Base-by-base conservation (phyloP, 1,139 yeast genomes). In the Lodderomyces pseudojiufengensis region DNA sequence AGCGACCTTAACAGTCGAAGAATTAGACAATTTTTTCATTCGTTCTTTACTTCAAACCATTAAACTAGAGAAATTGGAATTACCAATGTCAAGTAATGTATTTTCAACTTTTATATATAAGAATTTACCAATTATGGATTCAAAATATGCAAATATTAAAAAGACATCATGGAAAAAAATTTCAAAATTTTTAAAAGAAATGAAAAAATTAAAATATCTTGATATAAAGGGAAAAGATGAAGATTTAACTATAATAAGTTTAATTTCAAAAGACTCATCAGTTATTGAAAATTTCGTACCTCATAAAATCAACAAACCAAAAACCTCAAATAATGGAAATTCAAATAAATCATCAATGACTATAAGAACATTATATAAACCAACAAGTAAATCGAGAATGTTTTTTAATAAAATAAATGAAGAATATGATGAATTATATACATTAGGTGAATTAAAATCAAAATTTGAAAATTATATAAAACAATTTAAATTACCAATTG, bases 161-260 rank as follows among this genome's bases (percentile, higher is more conserved):
- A 82, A 79, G 50, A 81, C 96, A 0, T 77, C 90, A 3, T 90
- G 95, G 95, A 88, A 84, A 56, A 92, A 92, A 53, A 78, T 94
- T 1, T 73, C 90, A 14, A 90, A 88, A 57, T 87, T 80, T 50
- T 63, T 90, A 38, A 90, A 87, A 52, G 80, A 84, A 4, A 86
- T 88, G 81, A 95, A 84, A 45, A 90, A 87, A 52, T 70, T 72
- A 34, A 77, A 78, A 1, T 75, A 81, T 40, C 46, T 86, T 20
- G 75, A 74, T 37, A 59, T 80, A 11, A 85, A 86, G 48, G 95
- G 92, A 9, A 84, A 86, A 49, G 79, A 72, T 43, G 84, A 90
- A 43, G 95, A 84, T 50, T 63, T 86, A 22, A 70, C 75, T 0
- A 63, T 88, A 10, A 65, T 71, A 7, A 63, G 74, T 3, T 50